Percentiles rank a stretch among this genome's conserved stretches.
These are phyloP conservation scores for Trametopsis cervina DNA, from an alignment of 768 basidiomycete species.

Conservation along the genomic window DNA sequence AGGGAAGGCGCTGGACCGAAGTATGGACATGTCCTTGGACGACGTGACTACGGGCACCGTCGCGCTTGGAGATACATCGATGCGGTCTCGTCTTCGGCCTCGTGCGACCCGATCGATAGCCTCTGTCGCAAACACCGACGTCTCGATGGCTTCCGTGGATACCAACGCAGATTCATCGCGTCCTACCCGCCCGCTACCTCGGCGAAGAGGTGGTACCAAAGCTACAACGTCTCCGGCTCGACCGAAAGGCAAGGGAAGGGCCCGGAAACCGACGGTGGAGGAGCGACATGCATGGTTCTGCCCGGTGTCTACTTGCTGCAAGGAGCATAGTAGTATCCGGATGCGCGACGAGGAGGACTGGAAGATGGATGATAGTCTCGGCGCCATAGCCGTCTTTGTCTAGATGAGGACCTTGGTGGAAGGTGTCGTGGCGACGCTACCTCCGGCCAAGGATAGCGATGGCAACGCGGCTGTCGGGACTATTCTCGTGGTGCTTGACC, in stretches of 20 bases:
- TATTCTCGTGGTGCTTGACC: not conserved
- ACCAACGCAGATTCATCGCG: not conserved
- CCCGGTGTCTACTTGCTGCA: constrained; percentile 53
- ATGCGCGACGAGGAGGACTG: constrained; percentile 32
- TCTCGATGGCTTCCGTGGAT: constrained; percentile 1
- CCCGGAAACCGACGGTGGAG: constrained; percentile 29
- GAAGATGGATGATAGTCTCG: constrained; percentile 45
- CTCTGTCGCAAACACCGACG: not conserved
- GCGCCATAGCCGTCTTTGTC: constrained; percentile 33
- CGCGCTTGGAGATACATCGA: constrained; percentile 26
- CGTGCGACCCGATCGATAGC: constrained; percentile 24
- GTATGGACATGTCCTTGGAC: not conserved
- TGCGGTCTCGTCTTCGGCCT: constrained; percentile 55
- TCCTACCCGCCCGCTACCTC: constrained; percentile 6
- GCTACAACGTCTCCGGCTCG: constrained; percentile 18
- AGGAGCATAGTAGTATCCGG: constrained; percentile 48
- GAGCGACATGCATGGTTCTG: constrained; percentile 55
- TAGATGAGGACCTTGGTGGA: constrained; percentile 23
- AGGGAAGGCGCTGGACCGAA: constrained; percentile 13
- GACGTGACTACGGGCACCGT: not conserved
- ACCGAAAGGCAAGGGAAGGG: constrained; percentile 27
- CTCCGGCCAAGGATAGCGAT: not conserved
- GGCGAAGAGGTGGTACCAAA: constrained; percentile 6
- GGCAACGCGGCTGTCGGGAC: not conserved
- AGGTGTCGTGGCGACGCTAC: not conserved